phyloP scores from a whole-genome alignment of 2,329 filamentous ascomycete species.

The Blumeria graminis region DNA sequence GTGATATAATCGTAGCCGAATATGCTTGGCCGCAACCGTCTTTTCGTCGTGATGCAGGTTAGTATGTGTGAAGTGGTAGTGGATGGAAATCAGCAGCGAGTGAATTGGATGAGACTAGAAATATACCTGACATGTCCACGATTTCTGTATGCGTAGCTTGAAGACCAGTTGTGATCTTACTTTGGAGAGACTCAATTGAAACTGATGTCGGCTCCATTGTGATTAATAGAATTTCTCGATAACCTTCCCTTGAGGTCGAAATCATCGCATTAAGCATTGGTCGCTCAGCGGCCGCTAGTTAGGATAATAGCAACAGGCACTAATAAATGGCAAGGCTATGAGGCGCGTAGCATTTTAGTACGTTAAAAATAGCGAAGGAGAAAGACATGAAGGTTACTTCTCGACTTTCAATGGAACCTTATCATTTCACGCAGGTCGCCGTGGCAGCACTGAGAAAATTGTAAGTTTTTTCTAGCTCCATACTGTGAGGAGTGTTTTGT shows the following conservation, averaged over 20 bases:
- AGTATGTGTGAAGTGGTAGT: slow-evolving; percentile 1
- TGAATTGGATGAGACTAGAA: slow-evolving; percentile 11
- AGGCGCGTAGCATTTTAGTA: too few species aligned
- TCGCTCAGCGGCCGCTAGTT: neutral
- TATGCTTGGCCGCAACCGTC: slow-evolving; percentile 49
- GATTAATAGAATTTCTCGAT: too few species aligned
- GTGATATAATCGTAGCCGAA: slow-evolving; percentile 41
- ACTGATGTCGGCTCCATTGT: slow-evolving; percentile 23
- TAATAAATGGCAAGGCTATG: too few species aligned
- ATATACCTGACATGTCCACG: slow-evolving; percentile 68
- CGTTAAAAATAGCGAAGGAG: too few species aligned
- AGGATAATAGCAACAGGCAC: too few species aligned
- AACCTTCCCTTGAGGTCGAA: too few species aligned
- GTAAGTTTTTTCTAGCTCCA: slow-evolving; percentile 23
- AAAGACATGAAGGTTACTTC: neutral
- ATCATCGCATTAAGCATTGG: neutral
- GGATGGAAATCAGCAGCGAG: slow-evolving; percentile 3
- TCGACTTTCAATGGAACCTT: slow-evolving; percentile 9
- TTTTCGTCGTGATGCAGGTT: slow-evolving; percentile 12
- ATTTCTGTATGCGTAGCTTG: slow-evolving; percentile 63
- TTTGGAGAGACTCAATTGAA: slow-evolving; percentile 46
- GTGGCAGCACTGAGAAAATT: slow-evolving; percentile 58
- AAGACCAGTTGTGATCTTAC: slow-evolving; percentile 44
- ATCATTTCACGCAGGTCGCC: slow-evolving; percentile 36
- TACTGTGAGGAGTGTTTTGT: neutral